A percentile compares a stretch with the other conserved stretches of the same genome.
Conservation (phyloP, 441 rosid species). For the Dalechampia spathulata region DNA sequence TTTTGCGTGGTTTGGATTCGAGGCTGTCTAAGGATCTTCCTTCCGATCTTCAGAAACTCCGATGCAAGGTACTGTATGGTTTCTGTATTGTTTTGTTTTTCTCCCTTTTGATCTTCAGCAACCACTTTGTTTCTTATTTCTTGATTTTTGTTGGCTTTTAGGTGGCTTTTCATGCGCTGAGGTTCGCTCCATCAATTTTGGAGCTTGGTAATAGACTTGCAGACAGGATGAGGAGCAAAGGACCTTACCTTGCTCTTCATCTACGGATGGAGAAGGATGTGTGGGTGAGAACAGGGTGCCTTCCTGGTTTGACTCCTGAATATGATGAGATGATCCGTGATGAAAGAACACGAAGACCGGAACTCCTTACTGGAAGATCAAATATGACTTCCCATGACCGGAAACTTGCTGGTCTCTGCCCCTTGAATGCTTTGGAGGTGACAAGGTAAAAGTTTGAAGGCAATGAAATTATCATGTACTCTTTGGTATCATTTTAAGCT, state of each 20-base stretch:
- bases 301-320: slow-evolving; percentile 61
- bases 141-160: slow-evolving; percentile 18
- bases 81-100: background rate
- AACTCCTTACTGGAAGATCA: slow-evolving; percentile 77
- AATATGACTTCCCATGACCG: slow-evolving; percentile 71
- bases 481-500: too few relatives aligned
- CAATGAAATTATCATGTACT: background rate
- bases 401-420: slow-evolving; percentile 87
- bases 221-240: slow-evolving; percentile 70
- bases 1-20: slow-evolving; percentile 81
- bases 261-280: slow-evolving; percentile 85
- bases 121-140: slow-evolving; percentile 8
- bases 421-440: slow-evolving; percentile 78
- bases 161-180: slow-evolving; percentile 84
- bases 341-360: slow-evolving; percentile 76
- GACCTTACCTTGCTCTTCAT: slow-evolving; percentile 88
- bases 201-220: slow-evolving; percentile 70
- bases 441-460: slow-evolving; percentile 41
- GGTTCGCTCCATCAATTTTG: slow-evolving; percentile 60
- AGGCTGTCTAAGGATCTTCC: slow-evolving; percentile 91
- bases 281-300: slow-evolving; percentile 97
- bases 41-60: slow-evolving; percentile 84
- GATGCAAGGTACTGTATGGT: slow-evolving; percentile 62
- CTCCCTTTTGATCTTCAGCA: background rate
- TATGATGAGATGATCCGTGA: slow-evolving; percentile 59